These are phyloP conservation scores for Yamagishiella unicocca DNA, from an alignment of 139 green algal genomes.

Conservation along the genomic window DNA sequence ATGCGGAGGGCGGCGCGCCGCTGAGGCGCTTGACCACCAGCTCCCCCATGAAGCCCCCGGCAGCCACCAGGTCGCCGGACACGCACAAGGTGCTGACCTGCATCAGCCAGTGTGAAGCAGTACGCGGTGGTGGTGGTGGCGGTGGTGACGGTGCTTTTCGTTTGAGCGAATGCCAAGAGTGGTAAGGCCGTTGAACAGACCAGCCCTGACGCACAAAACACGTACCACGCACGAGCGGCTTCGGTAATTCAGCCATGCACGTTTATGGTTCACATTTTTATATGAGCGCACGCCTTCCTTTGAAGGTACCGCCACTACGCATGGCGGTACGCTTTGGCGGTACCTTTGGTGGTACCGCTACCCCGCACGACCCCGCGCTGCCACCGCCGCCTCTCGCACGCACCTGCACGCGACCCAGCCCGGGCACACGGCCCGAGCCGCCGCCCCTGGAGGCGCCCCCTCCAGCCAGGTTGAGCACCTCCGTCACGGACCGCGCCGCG, in stretches of 20 bases:
- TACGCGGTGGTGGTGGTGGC: background rate
- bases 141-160: too few relatives aligned
- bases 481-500: constrained; percentile 25
- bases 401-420: constrained; percentile 47
- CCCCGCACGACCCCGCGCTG: too few relatives aligned
- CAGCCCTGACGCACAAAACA: too few relatives aligned
- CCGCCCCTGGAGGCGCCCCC: background rate
- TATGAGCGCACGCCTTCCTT: too few relatives aligned
- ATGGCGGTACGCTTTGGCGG: too few relatives aligned
- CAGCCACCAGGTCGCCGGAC: constrained; percentile 76
- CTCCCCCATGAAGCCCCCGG: constrained; percentile 89
- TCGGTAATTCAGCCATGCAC: too few relatives aligned
- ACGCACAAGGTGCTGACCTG: constrained; percentile 89
- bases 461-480: constrained; percentile 65
- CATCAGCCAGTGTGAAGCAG: background rate
- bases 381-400: background rate
- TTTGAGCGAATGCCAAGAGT: too few relatives aligned
- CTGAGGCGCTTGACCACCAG: constrained; percentile 75
- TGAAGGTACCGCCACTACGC: too few relatives aligned
- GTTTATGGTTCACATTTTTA: too few relatives aligned
- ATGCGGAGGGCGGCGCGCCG: background rate
- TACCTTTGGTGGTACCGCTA: too few relatives aligned
- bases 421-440: constrained; percentile 6
- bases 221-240: too few relatives aligned
- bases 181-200: too few relatives aligned